Conservation (phyloP, 164 flowering plant species). For the Piper betle region DNA sequence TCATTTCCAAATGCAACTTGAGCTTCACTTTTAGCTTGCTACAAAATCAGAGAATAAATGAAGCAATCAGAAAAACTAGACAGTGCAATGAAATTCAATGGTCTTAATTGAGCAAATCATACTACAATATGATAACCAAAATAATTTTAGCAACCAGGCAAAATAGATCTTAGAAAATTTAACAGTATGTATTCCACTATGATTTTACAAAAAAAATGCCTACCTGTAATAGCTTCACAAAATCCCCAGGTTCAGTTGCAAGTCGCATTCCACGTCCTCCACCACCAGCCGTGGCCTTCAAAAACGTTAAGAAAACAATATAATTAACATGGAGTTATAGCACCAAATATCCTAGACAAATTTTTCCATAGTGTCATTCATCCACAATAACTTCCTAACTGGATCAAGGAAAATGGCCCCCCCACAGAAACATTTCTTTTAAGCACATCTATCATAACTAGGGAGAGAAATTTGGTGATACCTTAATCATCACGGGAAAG, state of each 20-base stretch:
- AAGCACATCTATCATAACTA: too few species aligned
- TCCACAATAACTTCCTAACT: neutral
- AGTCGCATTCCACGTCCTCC: constrained; percentile 99
- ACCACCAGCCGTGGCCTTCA: constrained; percentile 98
- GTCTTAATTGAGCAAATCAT: neutral
- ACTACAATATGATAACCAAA: neutral
- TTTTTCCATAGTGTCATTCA: neutral
- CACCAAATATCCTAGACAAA: neutral
- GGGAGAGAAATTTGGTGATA: too few species aligned
- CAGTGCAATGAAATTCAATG: neutral
- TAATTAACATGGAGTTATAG: too few species aligned
- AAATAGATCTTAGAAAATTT: too few species aligned
- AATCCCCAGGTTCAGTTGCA: constrained; percentile 88
- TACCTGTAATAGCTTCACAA: constrained; percentile 97
- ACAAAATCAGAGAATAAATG: constrained; percentile 9
- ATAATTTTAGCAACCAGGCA: too few species aligned
- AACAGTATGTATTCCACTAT: neutral
- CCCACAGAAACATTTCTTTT: too few species aligned
- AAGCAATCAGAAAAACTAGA: too few species aligned
- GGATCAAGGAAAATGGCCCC: neutral
- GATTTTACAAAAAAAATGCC: neutral
- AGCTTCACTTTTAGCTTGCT: constrained; percentile 99
- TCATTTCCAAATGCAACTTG: constrained; percentile 99
- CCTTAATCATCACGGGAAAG: constrained; percentile 98
- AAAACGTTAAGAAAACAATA: neutral